These are phyloP conservation scores for Paratinospora sagittata DNA, from an alignment of 164 flowering plant genomes.

Conservation along the genomic window DNA sequence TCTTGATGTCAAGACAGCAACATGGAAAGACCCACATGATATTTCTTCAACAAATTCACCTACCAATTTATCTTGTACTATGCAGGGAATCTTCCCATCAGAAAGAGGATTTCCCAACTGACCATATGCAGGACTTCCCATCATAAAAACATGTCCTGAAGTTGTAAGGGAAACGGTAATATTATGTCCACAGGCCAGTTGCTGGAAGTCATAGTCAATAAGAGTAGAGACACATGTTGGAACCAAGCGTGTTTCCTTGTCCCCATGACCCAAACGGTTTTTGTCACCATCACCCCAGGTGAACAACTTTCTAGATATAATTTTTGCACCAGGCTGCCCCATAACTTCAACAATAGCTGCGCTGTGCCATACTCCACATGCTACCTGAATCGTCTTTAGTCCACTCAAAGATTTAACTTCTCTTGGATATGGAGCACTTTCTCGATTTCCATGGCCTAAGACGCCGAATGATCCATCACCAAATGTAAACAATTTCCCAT, in stretches of 20 bases:
- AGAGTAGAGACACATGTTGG: conserved; percentile 70
- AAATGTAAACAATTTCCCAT: conserved; percentile 64
- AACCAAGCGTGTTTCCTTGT: conserved; percentile 46
- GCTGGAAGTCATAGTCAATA: conserved; percentile 58
- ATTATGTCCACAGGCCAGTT: conserved; percentile 71
- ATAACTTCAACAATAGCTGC: conserved; percentile 75
- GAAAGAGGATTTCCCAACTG: conserved; percentile 67
- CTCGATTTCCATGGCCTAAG: conserved; percentile 78
- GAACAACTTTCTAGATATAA: conserved; percentile 51
- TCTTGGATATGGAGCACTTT: conserved; percentile 52
- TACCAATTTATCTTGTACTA: conserved; percentile 65
- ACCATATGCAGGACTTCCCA: conserved; percentile 62
- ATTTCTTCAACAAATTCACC: conserved; percentile 75
- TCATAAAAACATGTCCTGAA: conserved; percentile 73
- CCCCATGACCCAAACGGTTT: conserved; percentile 74
- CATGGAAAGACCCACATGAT: conserved; percentile 67
- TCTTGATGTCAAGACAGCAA: conserved; percentile 72
- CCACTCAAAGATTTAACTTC: conserved; percentile 59
- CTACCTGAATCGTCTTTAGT: conserved; percentile 52
- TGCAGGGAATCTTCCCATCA: conserved; percentile 55
- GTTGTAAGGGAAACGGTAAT: conserved; percentile 68
- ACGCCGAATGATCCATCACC: conserved; percentile 85
- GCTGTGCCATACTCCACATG: conserved; percentile 89
- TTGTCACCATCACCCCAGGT: too few species aligned
- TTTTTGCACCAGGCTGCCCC: conserved; percentile 31